A percentile compares a stretch with the other conserved stretches of the same genome.
These are phyloP conservation scores for Macrophomina pseudophaseolina DNA, from an alignment of 2,329 filamentous ascomycete genomes.

Conservation along the genomic window DNA sequence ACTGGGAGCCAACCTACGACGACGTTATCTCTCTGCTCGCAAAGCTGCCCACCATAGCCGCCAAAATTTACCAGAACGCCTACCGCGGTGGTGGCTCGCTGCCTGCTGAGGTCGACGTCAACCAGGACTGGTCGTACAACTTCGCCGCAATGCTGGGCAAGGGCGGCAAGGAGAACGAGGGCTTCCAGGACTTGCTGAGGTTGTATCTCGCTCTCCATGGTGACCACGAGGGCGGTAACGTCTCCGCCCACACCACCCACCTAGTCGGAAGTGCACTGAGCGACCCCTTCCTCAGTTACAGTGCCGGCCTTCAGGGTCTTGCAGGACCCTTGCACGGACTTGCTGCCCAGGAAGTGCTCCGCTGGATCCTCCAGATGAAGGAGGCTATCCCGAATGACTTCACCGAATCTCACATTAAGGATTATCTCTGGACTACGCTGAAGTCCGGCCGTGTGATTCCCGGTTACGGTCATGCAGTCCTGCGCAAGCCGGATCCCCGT, in stretches of 20 bases:
- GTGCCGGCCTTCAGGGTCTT: slow-evolving; percentile 90
- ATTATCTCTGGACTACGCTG: slow-evolving; percentile 91
- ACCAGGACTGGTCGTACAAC: slow-evolving; percentile 98
- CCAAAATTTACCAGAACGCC: slow-evolving; percentile 95
- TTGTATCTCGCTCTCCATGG: slow-evolving; percentile 96
- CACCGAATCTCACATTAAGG: slow-evolving; percentile 79
- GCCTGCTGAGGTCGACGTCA: slow-evolving; percentile 74
- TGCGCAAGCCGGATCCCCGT: slow-evolving; percentile 94
- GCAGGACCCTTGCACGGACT: slow-evolving; percentile 93
- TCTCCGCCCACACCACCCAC: slow-evolving; percentile 94
- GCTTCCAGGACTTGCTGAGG: slow-evolving; percentile 93
- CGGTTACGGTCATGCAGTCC: slow-evolving; percentile 93
- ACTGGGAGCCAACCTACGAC: slow-evolving; percentile 98
- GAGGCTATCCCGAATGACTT: slow-evolving; percentile 79
- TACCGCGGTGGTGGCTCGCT: slow-evolving; percentile 76
- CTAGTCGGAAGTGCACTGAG: slow-evolving; percentile 92
- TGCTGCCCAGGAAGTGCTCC: slow-evolving; percentile 93
- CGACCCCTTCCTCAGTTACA: slow-evolving; percentile 95
- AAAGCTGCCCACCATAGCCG: slow-evolving; percentile 94
- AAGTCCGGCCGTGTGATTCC: slow-evolving; percentile 94
- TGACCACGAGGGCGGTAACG: slow-evolving; percentile 97
- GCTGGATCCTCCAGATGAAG: slow-evolving; percentile 97
- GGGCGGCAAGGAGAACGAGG: slow-evolving; percentile 82
- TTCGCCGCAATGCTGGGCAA: slow-evolving; percentile 96
- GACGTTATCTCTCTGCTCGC: slow-evolving; percentile 92